Evolutionary conservation across 148 eudicot genomes (phyloP).

Genomic region (Rhododendron kiyosumense): DNA sequence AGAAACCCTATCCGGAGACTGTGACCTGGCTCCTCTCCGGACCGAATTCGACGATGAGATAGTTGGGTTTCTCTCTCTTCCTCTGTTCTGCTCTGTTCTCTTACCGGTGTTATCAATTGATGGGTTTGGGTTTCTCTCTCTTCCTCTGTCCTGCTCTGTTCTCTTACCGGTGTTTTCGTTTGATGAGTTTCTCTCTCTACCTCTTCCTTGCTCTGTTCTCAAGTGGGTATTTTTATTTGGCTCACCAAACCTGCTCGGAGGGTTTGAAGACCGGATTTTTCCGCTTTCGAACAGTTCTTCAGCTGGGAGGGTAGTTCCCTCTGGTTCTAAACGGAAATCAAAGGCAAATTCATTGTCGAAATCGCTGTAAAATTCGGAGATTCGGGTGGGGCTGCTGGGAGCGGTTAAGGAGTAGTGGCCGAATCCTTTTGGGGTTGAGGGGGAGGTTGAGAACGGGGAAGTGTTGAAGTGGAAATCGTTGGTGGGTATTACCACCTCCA

Average conservation of each 20-base stretch:
- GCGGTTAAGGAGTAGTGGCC: constrained; percentile 38
- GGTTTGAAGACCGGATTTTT: constrained; percentile 29
- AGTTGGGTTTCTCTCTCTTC: constrained; percentile 19
- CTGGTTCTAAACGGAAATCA: constrained; percentile 17
- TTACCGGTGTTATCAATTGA: background rate
- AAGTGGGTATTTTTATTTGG: background rate
- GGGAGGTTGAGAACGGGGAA: constrained; percentile 25
- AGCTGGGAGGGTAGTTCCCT: constrained; percentile 20
- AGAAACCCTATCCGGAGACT: constrained; percentile 48
- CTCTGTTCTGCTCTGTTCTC: constrained; percentile 10
- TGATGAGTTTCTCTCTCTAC: background rate
- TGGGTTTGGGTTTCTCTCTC: background rate
- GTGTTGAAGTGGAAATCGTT: constrained; percentile 33
- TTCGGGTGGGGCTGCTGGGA: constrained; percentile 39
- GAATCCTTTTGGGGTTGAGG: constrained; percentile 44
- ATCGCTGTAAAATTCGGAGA: constrained; percentile 17
- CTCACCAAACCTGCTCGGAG: constrained; percentile 2
- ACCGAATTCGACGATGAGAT: constrained; percentile 15
- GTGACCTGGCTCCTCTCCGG: constrained; percentile 41
- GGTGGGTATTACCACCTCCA: constrained; percentile 25
- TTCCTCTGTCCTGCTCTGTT: background rate
- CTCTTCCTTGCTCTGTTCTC: background rate
- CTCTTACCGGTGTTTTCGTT: background rate
- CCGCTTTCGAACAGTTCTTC: constrained; percentile 55
- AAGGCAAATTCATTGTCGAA: constrained; percentile 32